These are phyloP conservation scores for Macrolepiota albuminosa DNA, from an alignment of 768 basidiomycete species.

Conservation along the genomic window DNA sequence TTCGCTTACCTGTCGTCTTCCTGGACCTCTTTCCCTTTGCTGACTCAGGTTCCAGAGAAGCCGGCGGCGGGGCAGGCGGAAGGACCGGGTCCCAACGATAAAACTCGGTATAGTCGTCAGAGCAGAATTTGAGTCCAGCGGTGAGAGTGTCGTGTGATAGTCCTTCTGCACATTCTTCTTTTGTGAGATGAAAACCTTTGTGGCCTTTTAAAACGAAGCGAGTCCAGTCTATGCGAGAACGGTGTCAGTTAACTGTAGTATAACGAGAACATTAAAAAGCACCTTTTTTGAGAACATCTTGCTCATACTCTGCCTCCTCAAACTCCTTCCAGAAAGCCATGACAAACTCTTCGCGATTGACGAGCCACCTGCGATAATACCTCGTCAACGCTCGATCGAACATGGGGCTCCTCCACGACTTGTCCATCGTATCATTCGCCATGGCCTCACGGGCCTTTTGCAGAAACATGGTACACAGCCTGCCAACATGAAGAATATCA, in stretches of 20 bases:
- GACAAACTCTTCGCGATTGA: constrained; percentile 32
- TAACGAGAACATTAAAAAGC: not conserved
- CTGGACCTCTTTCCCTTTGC: not conserved
- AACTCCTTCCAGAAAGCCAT: constrained; percentile 36
- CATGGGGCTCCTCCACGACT: constrained; percentile 32
- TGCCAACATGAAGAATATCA: constrained; percentile 38
- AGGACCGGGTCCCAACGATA: constrained; percentile 1
- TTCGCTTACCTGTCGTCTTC: not conserved
- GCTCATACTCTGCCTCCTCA: constrained; percentile 35
- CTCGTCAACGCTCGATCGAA: constrained; percentile 40
- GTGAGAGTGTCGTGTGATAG: not conserved
- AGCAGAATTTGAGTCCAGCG: not conserved
- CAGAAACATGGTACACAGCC: constrained; percentile 33
- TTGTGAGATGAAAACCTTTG: constrained; percentile 35
- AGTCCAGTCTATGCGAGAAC: constrained; percentile 27
- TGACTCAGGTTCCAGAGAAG: no score
- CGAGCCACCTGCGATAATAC: constrained; percentile 39
- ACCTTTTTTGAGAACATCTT: constrained; percentile 35
- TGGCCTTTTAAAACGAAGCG: constrained; percentile 35
- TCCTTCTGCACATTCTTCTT: constrained; percentile 21
- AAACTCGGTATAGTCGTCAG: not conserved
- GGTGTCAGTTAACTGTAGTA: not conserved
- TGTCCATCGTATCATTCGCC: constrained; percentile 24
- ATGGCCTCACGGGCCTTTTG: constrained; percentile 26
- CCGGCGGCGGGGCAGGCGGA: not conserved